Percentiles rank a stretch among this genome's conserved stretches.
Evolutionary conservation across 1,284 basidiomycete genomes (phyloP).

Genomic region (Leccinum pachyderme): DNA sequence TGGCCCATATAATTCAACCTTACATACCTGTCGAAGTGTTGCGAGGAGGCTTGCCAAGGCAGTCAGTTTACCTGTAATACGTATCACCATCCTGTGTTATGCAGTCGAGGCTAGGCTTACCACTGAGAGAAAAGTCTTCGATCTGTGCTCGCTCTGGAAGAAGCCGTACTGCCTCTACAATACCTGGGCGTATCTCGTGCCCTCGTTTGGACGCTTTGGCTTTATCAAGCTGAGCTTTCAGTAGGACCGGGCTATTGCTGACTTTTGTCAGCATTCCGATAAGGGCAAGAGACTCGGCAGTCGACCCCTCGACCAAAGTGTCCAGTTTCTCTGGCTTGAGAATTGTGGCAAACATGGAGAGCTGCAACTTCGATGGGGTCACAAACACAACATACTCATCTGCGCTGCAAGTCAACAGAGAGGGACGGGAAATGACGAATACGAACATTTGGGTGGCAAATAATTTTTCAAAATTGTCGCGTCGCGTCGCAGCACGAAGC

Average conservation of each 20-base stretch:
- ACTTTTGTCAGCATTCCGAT: constrained; percentile 85
- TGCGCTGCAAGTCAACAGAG: constrained; percentile 32
- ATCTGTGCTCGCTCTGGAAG: constrained; percentile 63
- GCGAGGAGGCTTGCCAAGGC: constrained; percentile 75
- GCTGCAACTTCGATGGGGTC: constrained; percentile 78
- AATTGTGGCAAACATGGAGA: constrained; percentile 77
- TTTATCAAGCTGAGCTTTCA: constrained; percentile 54
- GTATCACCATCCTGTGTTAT: background rate
- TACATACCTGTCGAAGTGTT: constrained; percentile 55
- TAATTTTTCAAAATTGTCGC: constrained; percentile 80
- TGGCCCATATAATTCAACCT: background rate
- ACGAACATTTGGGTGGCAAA: constrained; percentile 86
- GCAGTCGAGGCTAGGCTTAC: constrained; percentile 39
- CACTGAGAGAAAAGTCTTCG: constrained; percentile 75
- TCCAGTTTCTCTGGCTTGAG: constrained; percentile 67
- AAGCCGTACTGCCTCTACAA: constrained; percentile 63
- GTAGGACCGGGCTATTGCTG: constrained; percentile 88
- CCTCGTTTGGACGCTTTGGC: constrained; percentile 34
- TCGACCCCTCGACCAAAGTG: constrained; percentile 63
- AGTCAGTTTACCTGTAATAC: constrained; percentile 73
- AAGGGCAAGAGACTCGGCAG: constrained; percentile 79
- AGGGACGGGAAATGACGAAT: background rate
- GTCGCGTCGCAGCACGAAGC: constrained; percentile 89
- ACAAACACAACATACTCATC: constrained; percentile 95
- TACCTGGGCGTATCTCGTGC: constrained; percentile 45